These are phyloP conservation scores for Amaranthus cruentus DNA, from an alignment of 148 eudicot genomes.

Conservation along the genomic window DNA sequence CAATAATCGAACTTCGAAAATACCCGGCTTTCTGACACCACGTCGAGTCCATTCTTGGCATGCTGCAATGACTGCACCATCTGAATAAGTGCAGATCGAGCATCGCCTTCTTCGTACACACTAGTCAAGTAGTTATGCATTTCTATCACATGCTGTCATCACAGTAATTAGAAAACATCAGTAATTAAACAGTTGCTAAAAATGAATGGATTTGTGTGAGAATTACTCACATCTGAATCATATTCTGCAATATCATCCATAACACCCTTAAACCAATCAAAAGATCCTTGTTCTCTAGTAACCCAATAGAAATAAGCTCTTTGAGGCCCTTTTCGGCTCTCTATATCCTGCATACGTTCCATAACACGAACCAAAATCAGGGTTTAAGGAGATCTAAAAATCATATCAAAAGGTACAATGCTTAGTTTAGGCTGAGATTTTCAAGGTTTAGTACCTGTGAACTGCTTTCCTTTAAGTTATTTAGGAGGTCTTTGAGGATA, in stretches of 20 bases:
- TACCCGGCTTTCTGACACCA: constrained; percentile 94
- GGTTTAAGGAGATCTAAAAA: background rate
- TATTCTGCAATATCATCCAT: constrained; percentile 84
- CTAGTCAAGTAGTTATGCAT: constrained; percentile 96
- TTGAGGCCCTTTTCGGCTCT: constrained; percentile 48
- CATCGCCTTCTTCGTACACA: constrained; percentile 98
- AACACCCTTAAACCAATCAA: constrained; percentile 95
- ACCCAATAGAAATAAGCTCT: constrained; percentile 94
- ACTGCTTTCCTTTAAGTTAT: constrained; percentile 34
- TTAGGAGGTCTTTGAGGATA: constrained; percentile 83
- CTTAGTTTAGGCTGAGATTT: background rate
- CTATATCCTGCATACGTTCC: constrained; percentile 32
- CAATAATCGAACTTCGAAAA: background rate
- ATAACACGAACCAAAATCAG: background rate
- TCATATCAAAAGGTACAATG: background rate
- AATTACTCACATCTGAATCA: constrained; percentile 53
- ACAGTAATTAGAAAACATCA: background rate
- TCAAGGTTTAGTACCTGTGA: constrained; percentile 12
- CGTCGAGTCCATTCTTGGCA: constrained; percentile 91
- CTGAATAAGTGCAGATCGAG: constrained; percentile 86
- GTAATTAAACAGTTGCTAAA: background rate
- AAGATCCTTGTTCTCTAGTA: constrained; percentile 89
- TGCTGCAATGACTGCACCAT: constrained; percentile 95
- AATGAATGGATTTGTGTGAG: background rate
- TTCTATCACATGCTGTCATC: constrained; percentile 73